Conservation (phyloP, 305 asterid species). For the Solanum hybrid region DNA sequence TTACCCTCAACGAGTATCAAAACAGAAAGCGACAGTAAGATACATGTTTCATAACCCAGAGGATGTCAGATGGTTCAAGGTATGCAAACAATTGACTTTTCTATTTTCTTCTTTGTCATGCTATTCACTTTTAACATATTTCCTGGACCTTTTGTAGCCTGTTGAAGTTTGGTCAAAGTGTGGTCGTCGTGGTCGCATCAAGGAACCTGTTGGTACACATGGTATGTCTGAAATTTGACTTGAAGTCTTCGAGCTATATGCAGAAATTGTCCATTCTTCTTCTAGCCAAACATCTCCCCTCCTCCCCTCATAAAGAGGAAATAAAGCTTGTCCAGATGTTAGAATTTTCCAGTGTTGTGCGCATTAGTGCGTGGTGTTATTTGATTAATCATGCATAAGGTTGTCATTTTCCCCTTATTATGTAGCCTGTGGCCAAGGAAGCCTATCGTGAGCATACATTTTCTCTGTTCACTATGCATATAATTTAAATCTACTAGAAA, state of each 20-base stretch:
- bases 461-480: background rate
- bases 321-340: background rate
- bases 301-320: background rate
- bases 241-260: background rate
- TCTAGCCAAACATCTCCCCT: background rate
- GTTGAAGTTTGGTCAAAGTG: slow-evolving; percentile 86
- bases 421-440: background rate
- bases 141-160: slow-evolving; percentile 46
- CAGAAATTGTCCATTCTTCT: background rate
- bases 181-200: slow-evolving; percentile 92
- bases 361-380: background rate
- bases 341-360: background rate
- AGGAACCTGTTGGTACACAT: slow-evolving; percentile 97
- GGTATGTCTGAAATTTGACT: slow-evolving; percentile 36
- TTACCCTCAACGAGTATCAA: slow-evolving; percentile 93
- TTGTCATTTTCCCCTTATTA: background rate
- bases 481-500: background rate
- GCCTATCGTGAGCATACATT: background rate
- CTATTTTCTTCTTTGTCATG: background rate
- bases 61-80: slow-evolving; percentile 99
- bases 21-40: slow-evolving; percentile 83
- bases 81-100: slow-evolving; percentile 10
- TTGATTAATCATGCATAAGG: background rate
- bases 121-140: background rate
- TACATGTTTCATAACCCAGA: slow-evolving; percentile 95